Evolutionary conservation across 2,329 filamentous ascomycete species (phyloP).

Genomic region (Colletotrichum brevisporum): DNA sequence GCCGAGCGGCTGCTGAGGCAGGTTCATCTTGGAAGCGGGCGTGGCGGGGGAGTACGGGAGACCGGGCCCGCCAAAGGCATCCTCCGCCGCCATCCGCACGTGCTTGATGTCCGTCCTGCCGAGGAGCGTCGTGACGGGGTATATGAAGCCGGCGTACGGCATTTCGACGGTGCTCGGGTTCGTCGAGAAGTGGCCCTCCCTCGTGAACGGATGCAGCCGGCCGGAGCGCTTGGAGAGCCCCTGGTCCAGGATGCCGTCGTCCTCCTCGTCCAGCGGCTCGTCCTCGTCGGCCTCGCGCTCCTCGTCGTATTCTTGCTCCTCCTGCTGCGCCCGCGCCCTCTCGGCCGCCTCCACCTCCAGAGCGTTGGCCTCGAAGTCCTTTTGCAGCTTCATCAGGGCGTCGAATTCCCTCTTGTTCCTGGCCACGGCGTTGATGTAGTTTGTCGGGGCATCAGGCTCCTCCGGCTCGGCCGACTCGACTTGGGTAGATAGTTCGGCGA

Average conservation of each 20-base stretch:
- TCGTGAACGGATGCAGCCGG: constrained; percentile 81
- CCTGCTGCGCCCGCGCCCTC: constrained; percentile 52
- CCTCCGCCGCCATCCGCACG: constrained; percentile 78
- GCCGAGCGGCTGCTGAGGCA: constrained; percentile 75
- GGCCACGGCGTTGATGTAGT: constrained; percentile 63
- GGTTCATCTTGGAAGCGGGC: constrained; percentile 68
- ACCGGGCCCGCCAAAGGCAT: constrained; percentile 80
- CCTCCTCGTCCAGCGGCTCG: constrained; percentile 50
- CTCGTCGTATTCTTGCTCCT: constrained; percentile 53
- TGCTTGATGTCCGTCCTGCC: constrained; percentile 80
- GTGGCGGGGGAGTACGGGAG: constrained; percentile 85
- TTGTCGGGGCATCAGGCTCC: constrained; percentile 53
- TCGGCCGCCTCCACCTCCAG: constrained; percentile 50
- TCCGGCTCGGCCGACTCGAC: constrained; percentile 56
- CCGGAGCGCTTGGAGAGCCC: constrained; percentile 48
- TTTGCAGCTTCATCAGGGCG: constrained; percentile 68
- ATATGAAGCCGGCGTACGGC: constrained; percentile 77
- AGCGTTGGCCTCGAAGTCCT: constrained; percentile 65
- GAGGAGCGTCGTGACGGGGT: constrained; percentile 79
- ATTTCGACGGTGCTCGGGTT: constrained; percentile 81
- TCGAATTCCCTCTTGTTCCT: constrained; percentile 69
- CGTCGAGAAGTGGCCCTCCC: constrained; percentile 81
- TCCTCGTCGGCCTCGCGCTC: constrained; percentile 50
- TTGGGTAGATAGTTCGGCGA: constrained; percentile 43
- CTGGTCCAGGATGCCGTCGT: constrained; percentile 38